Base-by-base conservation (phyloP, 108 stramenopile species). In the Chaetoceros tenuissimus region DNA sequence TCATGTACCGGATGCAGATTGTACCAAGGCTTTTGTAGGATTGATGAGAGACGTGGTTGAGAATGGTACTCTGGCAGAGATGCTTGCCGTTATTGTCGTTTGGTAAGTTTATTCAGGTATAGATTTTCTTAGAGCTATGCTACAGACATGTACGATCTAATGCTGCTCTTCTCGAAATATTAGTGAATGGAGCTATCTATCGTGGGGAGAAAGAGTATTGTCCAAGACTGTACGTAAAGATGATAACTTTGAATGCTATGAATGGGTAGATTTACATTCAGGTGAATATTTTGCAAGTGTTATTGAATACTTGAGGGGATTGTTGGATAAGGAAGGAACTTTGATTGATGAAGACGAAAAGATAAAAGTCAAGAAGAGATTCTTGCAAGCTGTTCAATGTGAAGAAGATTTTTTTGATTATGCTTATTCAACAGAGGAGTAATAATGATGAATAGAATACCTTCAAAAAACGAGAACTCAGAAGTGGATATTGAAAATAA, bases 191-290 rank as follows among this genome's bases (percentile, higher is more conserved):
- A 59, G 51, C 46, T 85, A 85, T 60, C 58, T 75, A 34, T 64
- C 63, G 16, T 85, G 84, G 84, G 84, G 75, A 47, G 64, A 81
- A 53, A 29, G 46, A 3, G 78, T 81, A 1, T 52, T 69, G 29
- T 55, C 55, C 13, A 44, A 43, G 13, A 67, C 71, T 18, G 65
- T 62, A 43, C 74, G 76, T 25, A n/a, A n/a, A n/a, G n/a, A n/a
- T n/a, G 67, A 78, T 10, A 64, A 76, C 46, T 84, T 81, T 61
- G 30, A 51, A 1, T 66, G 64, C 1, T 79, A 65, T 40, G 83
- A 81, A 52, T 85, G 84, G 84, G 76, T 85, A 1, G 78, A 82
- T 51, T 63, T 85, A 18, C 84, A 85, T 53, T 68, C 71, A 29
- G 84, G 84, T 26, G 46, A 55, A 20, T 67, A 62, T 26, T 85